A percentile compares a stretch with the other conserved stretches of the same genome.
Evolutionary conservation across 208 protist species (phyloP).

Genomic region (Entamoeba nuttalli): DNA sequence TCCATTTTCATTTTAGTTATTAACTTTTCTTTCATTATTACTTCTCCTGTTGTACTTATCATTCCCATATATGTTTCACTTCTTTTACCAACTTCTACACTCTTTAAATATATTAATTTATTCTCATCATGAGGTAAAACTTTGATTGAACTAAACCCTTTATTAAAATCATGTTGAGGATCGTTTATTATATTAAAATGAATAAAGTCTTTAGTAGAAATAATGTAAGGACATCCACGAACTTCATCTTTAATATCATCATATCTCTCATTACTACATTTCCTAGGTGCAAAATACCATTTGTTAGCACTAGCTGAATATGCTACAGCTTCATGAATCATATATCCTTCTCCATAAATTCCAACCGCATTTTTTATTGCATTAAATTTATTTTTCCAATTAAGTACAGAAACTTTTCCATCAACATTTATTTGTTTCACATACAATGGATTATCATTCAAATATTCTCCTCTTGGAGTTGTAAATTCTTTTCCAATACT

Average conservation of each 20-base stretch:
- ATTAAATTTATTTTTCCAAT: conserved; percentile 32
- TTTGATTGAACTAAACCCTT: not conserved
- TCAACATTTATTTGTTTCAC: conserved; percentile 27
- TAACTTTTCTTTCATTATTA: not conserved
- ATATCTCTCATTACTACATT: conserved; percentile 32
- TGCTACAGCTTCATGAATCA: conserved; percentile 33
- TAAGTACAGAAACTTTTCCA: conserved; percentile 14
- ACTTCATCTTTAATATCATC: conserved; percentile 33
- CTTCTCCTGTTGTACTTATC: not conserved
- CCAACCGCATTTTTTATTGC: conserved; percentile 9
- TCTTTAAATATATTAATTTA: not conserved
- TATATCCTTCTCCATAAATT: conserved; percentile 33
- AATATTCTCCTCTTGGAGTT: conserved; percentile 11
- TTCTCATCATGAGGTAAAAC: not conserved
- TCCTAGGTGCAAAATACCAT: conserved; percentile 42
- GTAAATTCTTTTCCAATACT: conserved; percentile 43
- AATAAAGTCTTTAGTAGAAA: not conserved
- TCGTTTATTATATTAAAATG: not conserved
- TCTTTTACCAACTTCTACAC: not conserved
- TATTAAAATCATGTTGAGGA: not conserved
- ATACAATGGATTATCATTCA: conserved; percentile 34
- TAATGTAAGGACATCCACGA: conserved; percentile 28
- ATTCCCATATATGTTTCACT: not conserved
- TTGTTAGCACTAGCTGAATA: conserved; percentile 16
- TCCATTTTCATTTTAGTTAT: not conserved